Base-by-base conservation (phyloP, 495 filamentous ascomycete species). In the Glarea lozoyensis region DNA sequence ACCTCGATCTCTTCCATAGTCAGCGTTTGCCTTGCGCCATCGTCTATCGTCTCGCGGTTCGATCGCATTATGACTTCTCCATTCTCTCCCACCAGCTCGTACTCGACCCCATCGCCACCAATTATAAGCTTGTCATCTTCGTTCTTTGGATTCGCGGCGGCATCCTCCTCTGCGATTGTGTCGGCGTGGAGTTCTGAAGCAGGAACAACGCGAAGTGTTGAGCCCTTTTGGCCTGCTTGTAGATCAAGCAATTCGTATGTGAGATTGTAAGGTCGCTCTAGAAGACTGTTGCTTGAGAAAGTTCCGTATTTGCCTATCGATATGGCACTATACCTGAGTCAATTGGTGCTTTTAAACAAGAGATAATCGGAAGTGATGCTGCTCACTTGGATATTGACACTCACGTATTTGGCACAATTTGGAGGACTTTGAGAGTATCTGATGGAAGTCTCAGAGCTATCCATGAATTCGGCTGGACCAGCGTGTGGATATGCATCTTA, bases 1-100 rank as follows among this genome's bases (percentile, higher is more conserved):
- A 80, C 80, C 58, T 97, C 92, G 44, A 98, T 98, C 64, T 97
- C 88, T 30, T 81, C 75, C 60, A 82, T 70, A 0, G 84, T 86
- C 45, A 98, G 66, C 15, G 76, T 82, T 60, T 98, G 92, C 13
- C 85, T 79, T 23, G 79, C 78, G 1, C 76, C 72, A 54, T 90
- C 85, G 59, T 96, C 88, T 39, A 89, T 68, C 13, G 78, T 86
- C 42, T 84, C 73, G 39, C 76, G 79, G 55, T 89, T 89, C 2
- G 82, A 88, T 40, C 82, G 82, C 68, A 84, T 78, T 19, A 88
- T 68, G 0, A 81, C 68, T 16, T 75, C 69, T 19, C 68, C 73
- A 49, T 75, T 61, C 24, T 74, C 70, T 24, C 61, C 67, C 4
- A 74, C 60, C 10, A 70, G 47, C 42, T 72, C 64, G 40, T 64